Evolutionary conservation across 768 basidiomycete species (phyloP), one percentile per base, ranked within the genome.

Genomic region (Sarcodon sp.): DNA sequence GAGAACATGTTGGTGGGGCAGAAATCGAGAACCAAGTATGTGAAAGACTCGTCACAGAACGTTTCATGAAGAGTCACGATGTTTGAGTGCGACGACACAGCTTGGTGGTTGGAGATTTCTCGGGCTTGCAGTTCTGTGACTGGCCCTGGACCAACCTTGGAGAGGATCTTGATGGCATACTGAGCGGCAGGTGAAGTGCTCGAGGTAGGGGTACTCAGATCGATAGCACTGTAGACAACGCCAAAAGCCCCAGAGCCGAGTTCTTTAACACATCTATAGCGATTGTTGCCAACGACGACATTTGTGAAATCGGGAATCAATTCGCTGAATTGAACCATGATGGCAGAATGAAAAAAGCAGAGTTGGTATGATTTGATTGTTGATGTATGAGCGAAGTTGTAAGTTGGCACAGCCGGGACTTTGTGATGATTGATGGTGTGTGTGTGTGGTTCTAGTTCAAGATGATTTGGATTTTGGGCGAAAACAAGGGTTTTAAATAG

Each of bases 21-120:
- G 47, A 55, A 64, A 48, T 80, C 77, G 54, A 81, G 65, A 44
- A 84, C 72, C 53, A 90, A 71, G 66, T 81, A 91, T 53, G 87
- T 59, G 59, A 69, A 80, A 15, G 66, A 61, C 16, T 70, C 69
- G 53, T 86, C 80, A 49, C 71, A 69, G 58, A 87, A 68, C 49
- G 76, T 69, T 21, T 75, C 69, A 59, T 82, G 77, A 45, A 91
- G 66, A 2, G 79, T 79, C 49, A 90, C 72, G 58, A 96, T 72
- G 54, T 79, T 76, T 7, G 73, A 69, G 52, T 80, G 80, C 7
- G 63, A 62, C 44, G 73, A 66, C 45, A 82, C 75, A 47, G 66
- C 48, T 37, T 64, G 59, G 56, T 82, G 82, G 43, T 76, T 61
- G n/a, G 59, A 55, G 43, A 90, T 75, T 66, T 93, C 91, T 44